Evolutionary conservation across 2,329 filamentous ascomycete genomes (phyloP).

Genomic region (Zymoseptoria ardabiliae): DNA sequence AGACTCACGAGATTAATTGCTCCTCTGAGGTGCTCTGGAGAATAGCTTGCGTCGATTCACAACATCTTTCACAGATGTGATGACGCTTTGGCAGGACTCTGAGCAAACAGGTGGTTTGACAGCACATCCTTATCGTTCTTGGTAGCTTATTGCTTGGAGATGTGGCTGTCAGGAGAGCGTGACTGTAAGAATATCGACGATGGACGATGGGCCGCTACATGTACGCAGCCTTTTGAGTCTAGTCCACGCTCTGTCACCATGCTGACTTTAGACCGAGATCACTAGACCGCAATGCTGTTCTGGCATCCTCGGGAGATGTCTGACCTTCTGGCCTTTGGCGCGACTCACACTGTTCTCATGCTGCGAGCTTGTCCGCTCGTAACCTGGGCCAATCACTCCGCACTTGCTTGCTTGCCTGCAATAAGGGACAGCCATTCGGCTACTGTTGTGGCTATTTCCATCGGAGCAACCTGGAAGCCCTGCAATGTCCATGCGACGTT

Average conservation of each 20-base stretch:
- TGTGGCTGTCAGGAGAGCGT: not conserved
- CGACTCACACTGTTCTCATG: not conserved
- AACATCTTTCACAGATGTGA: not conserved
- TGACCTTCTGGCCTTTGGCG: not conserved
- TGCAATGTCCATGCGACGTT: too few relatives aligned
- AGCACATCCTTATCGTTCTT: not conserved
- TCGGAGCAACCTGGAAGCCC: too few relatives aligned
- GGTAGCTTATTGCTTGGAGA: not conserved
- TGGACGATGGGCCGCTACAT: too few relatives aligned
- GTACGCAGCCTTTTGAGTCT: too few relatives aligned
- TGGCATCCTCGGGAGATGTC: not conserved
- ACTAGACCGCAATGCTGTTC: not conserved
- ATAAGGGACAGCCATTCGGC: too few relatives aligned
- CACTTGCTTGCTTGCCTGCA: not conserved
- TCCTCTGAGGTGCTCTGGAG: not conserved
- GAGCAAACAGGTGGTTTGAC: not conserved
- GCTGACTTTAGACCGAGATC: not conserved
- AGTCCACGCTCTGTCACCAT: not conserved
- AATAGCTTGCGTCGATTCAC: not conserved
- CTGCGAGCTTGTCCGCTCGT: not conserved
- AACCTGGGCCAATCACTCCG: not conserved
- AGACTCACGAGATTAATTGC: not conserved
- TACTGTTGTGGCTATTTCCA: too few relatives aligned
- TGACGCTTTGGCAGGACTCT: not conserved
- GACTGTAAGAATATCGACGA: too few relatives aligned